phyloP scores from a whole-genome alignment of 2,329 filamentous ascomycete species.

The Claviceps sorghi region DNA sequence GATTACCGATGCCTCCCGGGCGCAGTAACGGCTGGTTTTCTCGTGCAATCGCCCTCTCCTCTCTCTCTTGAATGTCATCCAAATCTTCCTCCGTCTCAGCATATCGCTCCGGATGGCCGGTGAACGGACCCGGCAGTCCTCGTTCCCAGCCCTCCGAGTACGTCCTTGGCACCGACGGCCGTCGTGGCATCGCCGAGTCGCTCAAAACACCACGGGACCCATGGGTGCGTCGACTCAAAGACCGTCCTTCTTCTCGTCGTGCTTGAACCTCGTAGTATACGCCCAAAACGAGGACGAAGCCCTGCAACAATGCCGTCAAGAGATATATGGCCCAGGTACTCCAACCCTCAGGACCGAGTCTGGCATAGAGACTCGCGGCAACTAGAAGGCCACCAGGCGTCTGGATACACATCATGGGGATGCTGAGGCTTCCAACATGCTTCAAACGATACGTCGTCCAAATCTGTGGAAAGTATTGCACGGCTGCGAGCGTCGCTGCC shows the following conservation, averaged over 20 bases:
- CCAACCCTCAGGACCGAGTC: constrained; percentile 75
- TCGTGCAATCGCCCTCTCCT: constrained; percentile 33
- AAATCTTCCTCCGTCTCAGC: constrained; percentile 37
- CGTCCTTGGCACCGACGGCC: constrained; percentile 26
- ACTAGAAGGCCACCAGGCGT: constrained; percentile 87
- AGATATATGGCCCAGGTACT: constrained; percentile 91
- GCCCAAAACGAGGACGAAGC: constrained; percentile 63
- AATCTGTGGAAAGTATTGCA: constrained; percentile 94
- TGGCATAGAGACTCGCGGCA: constrained; percentile 65
- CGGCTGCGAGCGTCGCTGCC: constrained; percentile 60
- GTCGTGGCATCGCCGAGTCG: constrained; percentile 14
- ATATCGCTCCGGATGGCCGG: constrained; percentile 36
- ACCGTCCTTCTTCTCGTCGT: constrained; percentile 18
- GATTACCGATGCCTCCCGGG: constrained; percentile 35
- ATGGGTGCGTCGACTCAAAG: constrained; percentile 11
- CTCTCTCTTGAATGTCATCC: constrained; percentile 33
- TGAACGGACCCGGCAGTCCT: constrained; percentile 34
- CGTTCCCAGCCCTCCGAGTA: constrained; percentile 38
- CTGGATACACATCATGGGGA: constrained; percentile 97
- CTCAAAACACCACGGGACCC: constrained; percentile 16
- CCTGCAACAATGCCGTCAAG: constrained; percentile 75
- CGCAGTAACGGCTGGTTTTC: constrained; percentile 36
- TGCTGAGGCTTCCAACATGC: constrained; percentile 79
- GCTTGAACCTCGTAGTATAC: constrained; percentile 55
- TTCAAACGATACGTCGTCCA: constrained; percentile 77